A percentile compares a stretch with the other conserved stretches of the same genome.
Evolutionary conservation across 2,329 filamentous ascomycete genomes (phyloP).

Genomic region (Sphaerulina populicola): DNA sequence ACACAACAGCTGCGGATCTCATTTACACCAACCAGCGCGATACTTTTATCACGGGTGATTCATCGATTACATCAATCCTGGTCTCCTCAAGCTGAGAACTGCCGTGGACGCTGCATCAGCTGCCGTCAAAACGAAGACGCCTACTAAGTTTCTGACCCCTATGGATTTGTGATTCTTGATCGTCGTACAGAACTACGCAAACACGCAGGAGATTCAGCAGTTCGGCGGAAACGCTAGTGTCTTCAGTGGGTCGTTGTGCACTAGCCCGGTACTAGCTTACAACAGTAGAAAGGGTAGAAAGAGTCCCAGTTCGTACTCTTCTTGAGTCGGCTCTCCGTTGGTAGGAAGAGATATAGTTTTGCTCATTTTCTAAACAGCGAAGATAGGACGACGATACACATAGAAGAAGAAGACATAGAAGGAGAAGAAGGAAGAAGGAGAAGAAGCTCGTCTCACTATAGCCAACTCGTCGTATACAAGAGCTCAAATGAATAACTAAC

Average conservation of each 20-base stretch:
- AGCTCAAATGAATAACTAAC: too few relatives aligned
- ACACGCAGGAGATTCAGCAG: conserved; percentile 7
- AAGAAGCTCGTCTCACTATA: too few relatives aligned
- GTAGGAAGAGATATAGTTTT: too few relatives aligned
- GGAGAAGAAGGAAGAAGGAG: too few relatives aligned
- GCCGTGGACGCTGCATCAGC: conserved; percentile 7
- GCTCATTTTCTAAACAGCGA: too few relatives aligned
- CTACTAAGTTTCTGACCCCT: background rate
- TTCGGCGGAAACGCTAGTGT: background rate
- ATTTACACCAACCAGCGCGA: conserved; percentile 3
- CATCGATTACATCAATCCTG: conserved; percentile 8
- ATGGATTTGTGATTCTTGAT: conserved; percentile 4
- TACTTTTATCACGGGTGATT: background rate
- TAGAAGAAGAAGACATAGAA: too few relatives aligned
- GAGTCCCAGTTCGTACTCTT: too few relatives aligned
- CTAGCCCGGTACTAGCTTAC: background rate
- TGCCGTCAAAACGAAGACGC: background rate
- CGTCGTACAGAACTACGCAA: conserved; percentile 6
- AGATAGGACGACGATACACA: too few relatives aligned
- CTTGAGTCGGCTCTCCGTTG: too few relatives aligned
- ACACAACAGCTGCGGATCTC: conserved; percentile 3
- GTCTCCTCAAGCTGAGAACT: conserved; percentile 6
- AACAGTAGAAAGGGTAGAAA: too few relatives aligned
- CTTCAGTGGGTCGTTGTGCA: background rate
- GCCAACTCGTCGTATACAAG: too few relatives aligned